Percentiles rank a stretch among this genome's conserved stretches.
These are phyloP conservation scores for Zelonia costaricensis DNA, from an alignment of 208 protist species.

Conservation along the genomic window DNA sequence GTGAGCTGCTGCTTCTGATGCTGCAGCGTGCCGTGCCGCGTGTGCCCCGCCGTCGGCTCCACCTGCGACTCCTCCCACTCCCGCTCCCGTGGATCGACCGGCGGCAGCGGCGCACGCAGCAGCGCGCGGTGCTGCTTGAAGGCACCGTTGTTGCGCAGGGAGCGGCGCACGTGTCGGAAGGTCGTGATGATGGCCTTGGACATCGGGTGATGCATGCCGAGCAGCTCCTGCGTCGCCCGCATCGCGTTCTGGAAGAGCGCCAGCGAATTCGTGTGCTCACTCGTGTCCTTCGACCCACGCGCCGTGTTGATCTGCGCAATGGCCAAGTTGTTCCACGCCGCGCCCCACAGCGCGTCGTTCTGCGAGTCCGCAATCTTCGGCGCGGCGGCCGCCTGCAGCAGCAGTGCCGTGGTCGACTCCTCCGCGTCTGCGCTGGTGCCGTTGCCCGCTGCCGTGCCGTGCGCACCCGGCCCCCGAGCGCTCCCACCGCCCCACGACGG, in stretches of 20 bases:
- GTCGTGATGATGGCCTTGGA: conserved; percentile 64
- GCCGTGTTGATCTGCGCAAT: conserved; percentile 88
- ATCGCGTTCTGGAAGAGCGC: conserved; percentile 86
- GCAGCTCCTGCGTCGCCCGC: conserved; percentile 75
- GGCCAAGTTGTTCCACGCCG: conserved; percentile 89
- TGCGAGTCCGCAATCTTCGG: conserved; percentile 66
- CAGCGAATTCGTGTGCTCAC: conserved; percentile 74
- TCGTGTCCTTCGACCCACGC: conserved; percentile 37
- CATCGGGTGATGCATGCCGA: conserved; percentile 83
- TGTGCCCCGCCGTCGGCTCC: conserved; percentile 38
- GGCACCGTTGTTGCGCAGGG: conserved; percentile 55
- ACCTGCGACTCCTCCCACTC: conserved; percentile 45
- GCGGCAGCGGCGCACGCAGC: conserved; percentile 57
- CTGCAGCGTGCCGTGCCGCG: conserved; percentile 46
- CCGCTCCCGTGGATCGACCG: conserved; percentile 74
- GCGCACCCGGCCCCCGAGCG: no score
- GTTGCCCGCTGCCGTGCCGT: not conserved
- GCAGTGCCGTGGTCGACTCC: conserved; percentile 21
- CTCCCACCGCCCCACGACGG: not conserved
- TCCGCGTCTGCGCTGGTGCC: conserved; percentile 15
- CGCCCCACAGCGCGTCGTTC: conserved; percentile 82
- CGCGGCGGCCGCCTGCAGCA: conserved; percentile 40
- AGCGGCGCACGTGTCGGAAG: conserved; percentile 66
- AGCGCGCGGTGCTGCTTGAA: conserved; percentile 81
- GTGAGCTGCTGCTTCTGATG: conserved; percentile 68